Base-by-base conservation (phyloP, 495 filamentous ascomycete genomes). In the Aspergillus nanangensis region DNA sequence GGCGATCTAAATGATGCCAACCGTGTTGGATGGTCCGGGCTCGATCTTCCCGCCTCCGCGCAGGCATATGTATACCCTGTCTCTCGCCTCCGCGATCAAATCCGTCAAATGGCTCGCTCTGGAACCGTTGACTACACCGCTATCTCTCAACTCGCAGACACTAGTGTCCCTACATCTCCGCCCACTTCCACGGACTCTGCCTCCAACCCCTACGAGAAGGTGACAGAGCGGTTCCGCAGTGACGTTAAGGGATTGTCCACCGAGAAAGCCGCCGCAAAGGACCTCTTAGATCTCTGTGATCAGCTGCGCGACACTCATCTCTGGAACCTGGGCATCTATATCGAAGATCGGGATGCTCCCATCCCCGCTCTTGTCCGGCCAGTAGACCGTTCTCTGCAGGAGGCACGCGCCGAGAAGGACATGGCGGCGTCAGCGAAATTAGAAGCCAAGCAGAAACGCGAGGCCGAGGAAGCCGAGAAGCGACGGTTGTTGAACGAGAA, bases 331-430 rank as follows among this genome's bases (percentile, higher is more conserved):
- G 88, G 82, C 15, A 81, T 96, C 18, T 90, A 93, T 50, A 82
- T 97, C 8, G 92, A 96, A 56, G 92, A 97, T 57, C 82, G 88
- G 13, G 80, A 86, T 8, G 72, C 72, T 27, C 25, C 25, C 5
- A 74, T 76, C 48, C 83, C 86, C 0, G 88, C 92, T 13, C 70
- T 96, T 1, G 79, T 96, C 51, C 88, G 90, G 43, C 90, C 88
- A n/a, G 76, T 94, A 10, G 84, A 82, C 3, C 72, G 73, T 2
- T 83, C 85, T 40, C 74, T 95, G 24, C 70, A 85, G 25, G 83
- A 85, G n/a, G 81, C 82, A 1, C 78, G 84, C 1, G 78, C 82
- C 41, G 84, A 88, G 53, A 87, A 87, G 61, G 79, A 29, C 25
- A 5, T 29, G 25, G 25, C 25, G 11, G 25, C 25, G 11, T 39